Evolutionary conservation across 805 yeast genomes (phyloP), one percentile per base, ranked within the genome.

Genomic region (Jamesozyma jinghongensis): DNA sequence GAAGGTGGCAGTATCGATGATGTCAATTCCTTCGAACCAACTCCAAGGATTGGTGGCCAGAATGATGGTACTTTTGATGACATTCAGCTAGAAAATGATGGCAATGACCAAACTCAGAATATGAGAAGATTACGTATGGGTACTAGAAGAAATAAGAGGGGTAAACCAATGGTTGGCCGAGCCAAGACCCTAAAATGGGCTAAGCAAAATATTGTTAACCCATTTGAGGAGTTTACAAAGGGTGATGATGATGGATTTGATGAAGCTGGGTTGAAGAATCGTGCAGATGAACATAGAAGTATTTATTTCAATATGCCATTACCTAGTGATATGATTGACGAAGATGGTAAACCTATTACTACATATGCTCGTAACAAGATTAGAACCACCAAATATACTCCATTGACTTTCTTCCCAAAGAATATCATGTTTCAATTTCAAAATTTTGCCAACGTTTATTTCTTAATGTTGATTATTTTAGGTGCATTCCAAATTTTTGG

Each of bases 381-480:
- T 51, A 77, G 97, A 67, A 87, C 97, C 0, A 86, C 98, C 2
- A 90, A 86, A 66, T 90, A 90, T 62, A 90, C 97, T 2, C 96
- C 97, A 5, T 57, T 92, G 35, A 69, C 86, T 7, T 90, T 90
- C 56, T 49, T 92, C 25, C 97, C 97, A 3, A 87, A 87, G 60
- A 87, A 90, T 63, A 61, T 90, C 36, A 61, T 65, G 35, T 71
- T 74, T 48, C 97, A 92, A 66, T 88, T 88, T 62, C 77, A 74
- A 50, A 90, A 88, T 60, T 75, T 88, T 47, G 98, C 98, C 34
- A 90, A 90, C 63, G 67, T 85, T 38, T 90, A 87, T 67, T 90
- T 90, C 71, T 66, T 90, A 52, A 66, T 78, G 28, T 68, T 85
- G 64, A 81, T 81, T 54, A 79, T 90, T 48, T 64, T 90, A 46